A percentile compares a stretch with the other conserved stretches of the same genome.
Conservation (phyloP, 495 filamentous ascomycete species). For the Podospora pseudoanserina region DNA sequence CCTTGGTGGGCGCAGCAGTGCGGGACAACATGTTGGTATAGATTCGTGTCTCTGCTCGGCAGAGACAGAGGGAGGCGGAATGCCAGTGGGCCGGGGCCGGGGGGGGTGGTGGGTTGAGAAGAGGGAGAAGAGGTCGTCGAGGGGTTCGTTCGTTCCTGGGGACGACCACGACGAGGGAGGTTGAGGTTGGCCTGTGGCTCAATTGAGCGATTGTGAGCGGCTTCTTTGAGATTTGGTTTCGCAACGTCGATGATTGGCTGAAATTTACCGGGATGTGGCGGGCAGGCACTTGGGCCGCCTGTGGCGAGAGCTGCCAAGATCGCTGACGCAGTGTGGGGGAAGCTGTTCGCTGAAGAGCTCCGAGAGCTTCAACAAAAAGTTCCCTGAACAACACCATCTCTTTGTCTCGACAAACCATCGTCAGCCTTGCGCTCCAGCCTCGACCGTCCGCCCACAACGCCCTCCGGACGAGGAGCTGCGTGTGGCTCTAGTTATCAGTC, state of each 20-base stretch:
- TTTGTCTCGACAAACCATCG: neutral
- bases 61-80: conserved; percentile 36
- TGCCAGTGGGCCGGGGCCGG: conserved; percentile 38
- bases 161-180: neutral
- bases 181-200: conserved; percentile 19
- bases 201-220: conserved; percentile 23
- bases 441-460: neutral
- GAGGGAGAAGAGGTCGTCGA: conserved; percentile 1
- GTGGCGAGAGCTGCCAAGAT: conserved; percentile 10
- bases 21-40: conserved; percentile 44
- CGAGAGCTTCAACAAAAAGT: neutral
- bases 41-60: conserved; percentile 37
- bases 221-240: conserved; percentile 32
- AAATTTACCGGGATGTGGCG: conserved; percentile 14
- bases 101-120: conserved; percentile 8
- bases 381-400: neutral
- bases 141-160: neutral
- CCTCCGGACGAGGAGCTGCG: neutral
- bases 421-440: neutral
- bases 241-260: conserved; percentile 28
- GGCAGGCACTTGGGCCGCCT: conserved; percentile 1
- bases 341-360: neutral
- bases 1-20: conserved; percentile 44
- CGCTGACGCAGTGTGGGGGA: conserved; percentile 11
- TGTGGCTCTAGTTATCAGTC: neutral